A percentile compares a stretch with the other conserved stretches of the same genome.
Conservation (phyloP, 257 asterid genomes). For the Solanum stenotomum region DNA sequence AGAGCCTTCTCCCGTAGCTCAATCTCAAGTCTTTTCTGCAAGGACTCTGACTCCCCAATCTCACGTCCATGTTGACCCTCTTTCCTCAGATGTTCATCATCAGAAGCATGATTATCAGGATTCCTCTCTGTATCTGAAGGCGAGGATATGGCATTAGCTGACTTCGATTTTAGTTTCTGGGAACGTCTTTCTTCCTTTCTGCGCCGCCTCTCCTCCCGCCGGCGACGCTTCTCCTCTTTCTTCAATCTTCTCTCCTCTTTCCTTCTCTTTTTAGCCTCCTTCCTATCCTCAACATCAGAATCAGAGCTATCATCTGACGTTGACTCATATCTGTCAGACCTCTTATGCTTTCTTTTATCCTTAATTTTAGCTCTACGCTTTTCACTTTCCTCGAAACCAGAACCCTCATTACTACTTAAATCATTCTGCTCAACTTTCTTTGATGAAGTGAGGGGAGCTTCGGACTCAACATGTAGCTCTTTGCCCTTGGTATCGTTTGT, state of each 20-base stretch:
- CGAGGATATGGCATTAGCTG: conserved; percentile 34
- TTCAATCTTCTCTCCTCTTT: conserved; percentile 67
- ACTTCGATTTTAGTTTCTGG: conserved; percentile 50
- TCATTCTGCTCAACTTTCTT: conserved; percentile 33
- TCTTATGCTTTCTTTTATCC: conserved; percentile 62
- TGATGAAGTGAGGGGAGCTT: conserved; percentile 22
- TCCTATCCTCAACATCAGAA: conserved; percentile 59
- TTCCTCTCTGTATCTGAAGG: conserved; percentile 41
- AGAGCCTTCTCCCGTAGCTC: conserved; percentile 97
- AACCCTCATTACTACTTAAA: conserved; percentile 31
- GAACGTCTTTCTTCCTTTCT: conserved; percentile 57
- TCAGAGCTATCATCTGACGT: conserved; percentile 68
- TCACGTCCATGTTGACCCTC: conserved; percentile 18
- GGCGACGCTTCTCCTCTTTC: conserved; percentile 65
- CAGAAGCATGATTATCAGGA: conserved; percentile 26
- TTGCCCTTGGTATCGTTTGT: conserved; percentile 22
- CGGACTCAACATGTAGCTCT: conserved; percentile 17
- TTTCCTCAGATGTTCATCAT: conserved; percentile 39
- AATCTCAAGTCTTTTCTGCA: conserved; percentile 82
- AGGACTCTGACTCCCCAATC: conserved; percentile 37
- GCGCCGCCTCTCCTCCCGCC: conserved; percentile 67
- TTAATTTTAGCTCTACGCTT: conserved; percentile 28
- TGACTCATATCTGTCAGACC: conserved; percentile 32
- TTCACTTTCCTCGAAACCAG: conserved; percentile 43
- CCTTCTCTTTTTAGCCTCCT: conserved; percentile 71